These are phyloP conservation scores for Populus simonii DNA, from an alignment of 345 rosid genomes.

Conservation along the genomic window DNA sequence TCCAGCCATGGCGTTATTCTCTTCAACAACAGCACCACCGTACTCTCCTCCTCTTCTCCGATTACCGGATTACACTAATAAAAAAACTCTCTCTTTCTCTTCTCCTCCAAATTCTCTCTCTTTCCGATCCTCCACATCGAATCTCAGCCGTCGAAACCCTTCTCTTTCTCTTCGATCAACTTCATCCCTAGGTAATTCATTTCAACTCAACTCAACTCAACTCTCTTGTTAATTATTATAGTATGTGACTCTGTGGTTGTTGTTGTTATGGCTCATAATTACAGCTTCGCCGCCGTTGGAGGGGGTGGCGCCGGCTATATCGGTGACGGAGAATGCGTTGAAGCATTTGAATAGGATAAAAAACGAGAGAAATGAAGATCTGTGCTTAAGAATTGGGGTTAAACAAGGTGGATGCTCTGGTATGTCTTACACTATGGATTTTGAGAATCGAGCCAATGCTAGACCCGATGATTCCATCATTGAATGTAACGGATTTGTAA, in stretches of 20 bases:
- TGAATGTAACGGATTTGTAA: conserved; percentile 68
- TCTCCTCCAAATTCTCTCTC: conserved; percentile 32
- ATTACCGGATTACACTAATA: conserved; percentile 9
- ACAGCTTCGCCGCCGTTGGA: conserved; percentile 46
- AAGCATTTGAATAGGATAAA: conserved; percentile 83
- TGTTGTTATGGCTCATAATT: neutral
- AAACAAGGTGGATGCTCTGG: conserved; percentile 96
- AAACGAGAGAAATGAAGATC: conserved; percentile 58
- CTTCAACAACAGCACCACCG: conserved; percentile 29
- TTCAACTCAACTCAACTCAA: neutral
- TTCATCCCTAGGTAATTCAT: conserved; percentile 49
- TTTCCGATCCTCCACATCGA: conserved; percentile 34
- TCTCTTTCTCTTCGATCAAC: conserved; percentile 50
- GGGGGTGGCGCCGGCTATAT: conserved; percentile 69
- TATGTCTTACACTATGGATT: conserved; percentile 96
- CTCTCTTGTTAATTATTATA: neutral
- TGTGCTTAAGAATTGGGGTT: conserved; percentile 90
- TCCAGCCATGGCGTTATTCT: conserved; percentile 42
- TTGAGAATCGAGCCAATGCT: conserved; percentile 58
- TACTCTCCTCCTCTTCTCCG: conserved; percentile 34
- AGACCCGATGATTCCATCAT: conserved; percentile 82
- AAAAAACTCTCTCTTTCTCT: neutral
- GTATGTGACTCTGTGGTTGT: neutral
- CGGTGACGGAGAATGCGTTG: conserved; percentile 69
- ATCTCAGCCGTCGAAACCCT: conserved; percentile 34